phyloP scores from a whole-genome alignment of 352 stramenopile genomes.

The Pythium guiyangense region DNA sequence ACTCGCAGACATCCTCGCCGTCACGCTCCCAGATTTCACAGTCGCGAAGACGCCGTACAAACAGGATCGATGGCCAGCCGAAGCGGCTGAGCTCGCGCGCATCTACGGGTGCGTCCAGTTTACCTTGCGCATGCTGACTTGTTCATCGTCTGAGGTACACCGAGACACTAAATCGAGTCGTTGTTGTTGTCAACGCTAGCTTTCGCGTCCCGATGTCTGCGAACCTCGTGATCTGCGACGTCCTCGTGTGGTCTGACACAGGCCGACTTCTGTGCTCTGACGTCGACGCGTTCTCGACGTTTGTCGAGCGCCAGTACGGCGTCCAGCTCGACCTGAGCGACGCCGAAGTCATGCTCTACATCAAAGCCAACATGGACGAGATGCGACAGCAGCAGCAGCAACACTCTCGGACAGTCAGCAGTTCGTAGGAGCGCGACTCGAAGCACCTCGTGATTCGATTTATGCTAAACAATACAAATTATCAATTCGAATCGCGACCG shows the following conservation, averaged over 20 bases:
- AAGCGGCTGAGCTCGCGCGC: slow-evolving; percentile 38
- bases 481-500: too few relatives aligned
- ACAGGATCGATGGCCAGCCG: slow-evolving; percentile 37
- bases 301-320: slow-evolving; percentile 53
- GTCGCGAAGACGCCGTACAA: slow-evolving; percentile 46
- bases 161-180: background rate
- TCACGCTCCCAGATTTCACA: slow-evolving; percentile 47
- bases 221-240: slow-evolving; percentile 50
- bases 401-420: background rate
- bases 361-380: slow-evolving; percentile 71
- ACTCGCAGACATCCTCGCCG: slow-evolving; percentile 44
- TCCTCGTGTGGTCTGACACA: slow-evolving; percentile 67
- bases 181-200: slow-evolving; percentile 6
- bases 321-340: slow-evolving; percentile 64
- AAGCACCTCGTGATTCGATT: too few relatives aligned
- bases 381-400: slow-evolving; percentile 28
- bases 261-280: slow-evolving; percentile 54
- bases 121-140: background rate
- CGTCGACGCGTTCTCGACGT: slow-evolving; percentile 60
- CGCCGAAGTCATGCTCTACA: slow-evolving; percentile 53
- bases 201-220: slow-evolving; percentile 35
- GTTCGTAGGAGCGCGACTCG: too few relatives aligned
- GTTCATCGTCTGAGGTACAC: background rate
- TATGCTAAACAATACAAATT: too few relatives aligned
- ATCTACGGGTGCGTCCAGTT: slow-evolving; percentile 33